Base-by-base conservation (phyloP, 202 grass and related monocot genomes). In the Setaria italica region DNA sequence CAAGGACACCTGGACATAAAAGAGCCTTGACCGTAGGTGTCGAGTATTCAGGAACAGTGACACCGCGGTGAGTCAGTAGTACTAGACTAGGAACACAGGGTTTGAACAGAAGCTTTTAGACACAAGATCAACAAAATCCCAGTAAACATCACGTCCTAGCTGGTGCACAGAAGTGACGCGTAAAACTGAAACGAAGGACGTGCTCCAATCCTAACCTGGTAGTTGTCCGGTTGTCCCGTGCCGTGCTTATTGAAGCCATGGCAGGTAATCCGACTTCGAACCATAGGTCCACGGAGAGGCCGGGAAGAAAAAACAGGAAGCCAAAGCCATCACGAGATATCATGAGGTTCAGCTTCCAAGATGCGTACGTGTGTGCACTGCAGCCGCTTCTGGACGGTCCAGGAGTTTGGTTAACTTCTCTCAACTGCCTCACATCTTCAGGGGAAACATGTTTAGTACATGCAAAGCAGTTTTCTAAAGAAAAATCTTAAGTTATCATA, bases 381-480 rank as follows among this genome's bases (percentile, higher is more conserved):
- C 15, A 21, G 62, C 51, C 0, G 17, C 85, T 87, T 80, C 84
- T 70, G 73, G 33, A 68, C 49, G 35, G 67, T 59, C 42, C 42
- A 15, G 34, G 14, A 1, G 80, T 79, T 89, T 47, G 85, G 68
- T 84, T 69, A 54, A 21, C 60, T 46, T 58, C 42, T 59, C 74
- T 80, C 84, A 87, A 30, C 89, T 16, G 74, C 74, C 58, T 20
- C 4, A 34, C 9, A 81, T 64, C 78, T 81, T 86, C 76, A n/a
- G 6, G 46, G 11, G 59, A 34, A 35, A 49, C 13, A 33, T 69
- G 20, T 11, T 35, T 42, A 25, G 25, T 25, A 37, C 17, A 11
- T 29, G 5, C 72, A 37, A 56, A 55, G 33, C 53, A 39, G 55
- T 20, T 21, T 6, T 11, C 19, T 17, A 56, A 62, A 9, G 20